phyloP scores from a whole-genome alignment of 1,284 basidiomycete species.

The Sparassis latifolia region DNA sequence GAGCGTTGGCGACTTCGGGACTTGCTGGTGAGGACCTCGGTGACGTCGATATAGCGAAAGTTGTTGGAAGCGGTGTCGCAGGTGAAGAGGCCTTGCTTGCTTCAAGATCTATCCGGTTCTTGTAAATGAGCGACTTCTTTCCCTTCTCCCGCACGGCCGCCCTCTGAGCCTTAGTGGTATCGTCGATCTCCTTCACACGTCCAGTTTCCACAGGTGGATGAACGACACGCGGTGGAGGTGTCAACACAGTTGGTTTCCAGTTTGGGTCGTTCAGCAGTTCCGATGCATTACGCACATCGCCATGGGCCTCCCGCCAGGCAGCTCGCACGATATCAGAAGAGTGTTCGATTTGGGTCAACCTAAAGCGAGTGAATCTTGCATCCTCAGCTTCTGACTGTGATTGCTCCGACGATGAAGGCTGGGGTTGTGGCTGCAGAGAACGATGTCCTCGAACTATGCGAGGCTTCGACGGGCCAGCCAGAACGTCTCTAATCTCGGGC shows the following conservation, averaged over 20 bases:
- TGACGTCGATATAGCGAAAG: conserved; percentile 23
- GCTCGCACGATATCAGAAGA: conserved; percentile 41
- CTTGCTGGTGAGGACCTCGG: conserved; percentile 36
- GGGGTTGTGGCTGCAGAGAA: conserved; percentile 13
- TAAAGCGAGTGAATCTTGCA: conserved; percentile 47
- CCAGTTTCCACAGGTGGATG: conserved; percentile 37
- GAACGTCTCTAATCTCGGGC: conserved; percentile 36
- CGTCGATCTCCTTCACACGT: conserved; percentile 62
- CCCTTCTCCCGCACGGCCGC: conserved; percentile 62
- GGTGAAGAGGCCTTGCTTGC: conserved; percentile 11
- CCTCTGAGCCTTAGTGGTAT: conserved; percentile 56
- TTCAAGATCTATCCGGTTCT: conserved; percentile 50
- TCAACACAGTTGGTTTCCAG: conserved; percentile 39
- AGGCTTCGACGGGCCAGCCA: conserved; percentile 38
- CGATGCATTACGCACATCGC: conserved; percentile 53
- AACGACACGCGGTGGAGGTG: conserved; percentile 21
- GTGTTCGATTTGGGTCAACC: conserved; percentile 51
- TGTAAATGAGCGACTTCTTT: conserved; percentile 72
- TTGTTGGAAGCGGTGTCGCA: conserved; percentile 13
- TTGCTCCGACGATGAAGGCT: conserved; percentile 8
- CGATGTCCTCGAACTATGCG: conserved; percentile 51
- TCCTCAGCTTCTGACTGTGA: conserved; percentile 14
- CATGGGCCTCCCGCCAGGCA: conserved; percentile 57
- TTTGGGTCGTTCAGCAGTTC: conserved; percentile 47
- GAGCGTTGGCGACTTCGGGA: conserved; percentile 32